phyloP scores from a whole-genome alignment of 345 rosid genomes.

The Rhodamnia argentea region DNA sequence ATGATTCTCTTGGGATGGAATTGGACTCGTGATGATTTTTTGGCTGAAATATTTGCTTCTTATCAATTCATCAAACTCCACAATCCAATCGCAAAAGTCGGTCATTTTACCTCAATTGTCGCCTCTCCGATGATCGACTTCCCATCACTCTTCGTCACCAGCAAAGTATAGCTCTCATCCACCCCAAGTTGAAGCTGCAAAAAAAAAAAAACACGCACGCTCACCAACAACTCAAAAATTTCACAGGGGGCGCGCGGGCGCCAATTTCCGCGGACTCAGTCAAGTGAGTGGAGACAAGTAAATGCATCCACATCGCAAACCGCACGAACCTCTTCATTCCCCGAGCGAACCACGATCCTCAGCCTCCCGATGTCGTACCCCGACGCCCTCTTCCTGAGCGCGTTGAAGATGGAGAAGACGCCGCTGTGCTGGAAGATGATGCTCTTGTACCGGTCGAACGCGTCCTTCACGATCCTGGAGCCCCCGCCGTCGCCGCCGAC shows the following conservation, averaged over 20 bases:
- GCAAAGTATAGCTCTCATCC: constrained; percentile 46
- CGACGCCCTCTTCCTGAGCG: too few relatives aligned
- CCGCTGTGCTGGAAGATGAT: too few relatives aligned
- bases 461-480: too few relatives aligned
- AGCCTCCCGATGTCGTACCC: too few relatives aligned
- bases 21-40: neutral
- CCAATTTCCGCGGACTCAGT: neutral
- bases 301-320: neutral
- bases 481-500: too few relatives aligned
- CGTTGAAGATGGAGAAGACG: too few relatives aligned
- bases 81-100: neutral
- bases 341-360: constrained; percentile 45
- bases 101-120: constrained; percentile 53
- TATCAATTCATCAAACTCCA: neutral
- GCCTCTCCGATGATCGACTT: constrained; percentile 48
- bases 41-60: neutral
- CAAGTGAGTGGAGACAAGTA: neutral
- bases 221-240: neutral
- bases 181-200: constrained; percentile 52
- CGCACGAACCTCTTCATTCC: constrained; percentile 37
- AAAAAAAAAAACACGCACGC: neutral
- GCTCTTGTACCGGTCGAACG: too few relatives aligned
- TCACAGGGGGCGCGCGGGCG: neutral
- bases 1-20: neutral
- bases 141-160: constrained; percentile 35